Evolutionary conservation across 2,329 filamentous ascomycete genomes (phyloP), one percentile per base, ranked within the genome.

Genomic region (Beauveria medogensis): DNA sequence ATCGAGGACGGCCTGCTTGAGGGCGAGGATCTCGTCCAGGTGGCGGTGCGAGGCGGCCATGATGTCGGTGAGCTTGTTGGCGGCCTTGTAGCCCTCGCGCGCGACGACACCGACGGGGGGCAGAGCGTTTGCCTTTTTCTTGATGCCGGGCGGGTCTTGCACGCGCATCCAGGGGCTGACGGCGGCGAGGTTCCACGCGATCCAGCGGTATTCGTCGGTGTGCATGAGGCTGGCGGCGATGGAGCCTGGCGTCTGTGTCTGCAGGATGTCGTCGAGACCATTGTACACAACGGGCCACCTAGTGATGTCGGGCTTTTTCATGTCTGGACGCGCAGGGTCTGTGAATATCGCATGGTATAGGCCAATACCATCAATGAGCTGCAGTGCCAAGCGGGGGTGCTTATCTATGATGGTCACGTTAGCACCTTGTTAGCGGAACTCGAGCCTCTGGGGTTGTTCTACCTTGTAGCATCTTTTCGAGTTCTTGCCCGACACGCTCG

Each of bases 381-480:
- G 72, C n/a, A 92, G 74, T 8, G 89, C 81, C 65, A 78, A 77
- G 55, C 77, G 75, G 8, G 89, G 87, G 66, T 86, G 77, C 12
- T 82, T 80, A 40, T 81, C 86, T 81, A 50, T 34, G 26, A 20
- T 41, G 26, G 34, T 18, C 20, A 28, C 44, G 48, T 61, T 46
- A 44, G 37, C 28, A 24, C 34, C 26, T n/a, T 10, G 6, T 14
- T 22, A 8, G 26, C 5, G 16, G 10, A 24, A 24, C 22, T 8
- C 9, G 30, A 2, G 26, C 54, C 16, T 44, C 20, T 3, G 34
- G 18, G 14, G 20, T 20, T 41, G 5, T 24, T 56, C 14, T 62
- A 82, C 90, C 89, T 73, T 85, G 88, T 20, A 97, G 78, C 86
- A 96, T 96, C 79, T 97, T 97, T 69, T 93, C 90, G 3, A 97